Percentiles rank a stretch among this genome's conserved stretches.
Conservation (phyloP, 2,329 filamentous ascomycete species). For the Hymenoscyphus infarciens region DNA sequence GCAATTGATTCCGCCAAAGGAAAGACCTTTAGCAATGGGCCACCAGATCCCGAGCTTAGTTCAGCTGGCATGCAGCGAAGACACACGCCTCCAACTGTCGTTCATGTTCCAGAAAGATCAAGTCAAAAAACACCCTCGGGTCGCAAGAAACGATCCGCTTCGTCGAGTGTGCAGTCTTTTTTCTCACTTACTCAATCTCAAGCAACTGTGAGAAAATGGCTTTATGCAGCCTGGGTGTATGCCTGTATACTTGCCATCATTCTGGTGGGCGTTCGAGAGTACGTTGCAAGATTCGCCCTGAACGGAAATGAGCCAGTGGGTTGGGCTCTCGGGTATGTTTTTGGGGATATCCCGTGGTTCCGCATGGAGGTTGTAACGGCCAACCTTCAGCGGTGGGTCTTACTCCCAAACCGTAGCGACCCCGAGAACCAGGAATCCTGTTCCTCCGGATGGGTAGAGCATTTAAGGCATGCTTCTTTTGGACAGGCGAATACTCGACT, state of each 20-base stretch:
- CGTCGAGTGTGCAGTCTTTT: conserved; percentile 66
- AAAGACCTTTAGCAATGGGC: conserved; percentile 15
- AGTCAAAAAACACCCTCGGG: conserved; percentile 54
- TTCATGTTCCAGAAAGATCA: conserved; percentile 34
- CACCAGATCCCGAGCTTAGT: conserved; percentile 29
- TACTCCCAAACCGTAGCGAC: conserved; percentile 53
- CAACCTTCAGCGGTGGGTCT: conserved; percentile 72
- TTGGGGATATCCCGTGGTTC: conserved; percentile 73
- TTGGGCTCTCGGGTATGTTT: conserved; percentile 86
- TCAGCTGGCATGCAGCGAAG: conserved; percentile 38
- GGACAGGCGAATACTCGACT: conserved; percentile 82
- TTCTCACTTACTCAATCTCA: conserved; percentile 77
- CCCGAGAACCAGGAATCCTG: conserved; percentile 40
- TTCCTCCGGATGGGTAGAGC: conserved; percentile 57
- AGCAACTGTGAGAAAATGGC: conserved; percentile 73
- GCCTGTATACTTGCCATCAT: conserved; percentile 61
- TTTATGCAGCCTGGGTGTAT: conserved; percentile 81
- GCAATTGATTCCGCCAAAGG: conserved; percentile 22
- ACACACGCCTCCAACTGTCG: conserved; percentile 51
- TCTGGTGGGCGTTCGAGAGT: conserved; percentile 65
- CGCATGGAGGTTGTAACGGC: conserved; percentile 66
- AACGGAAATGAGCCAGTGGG: conserved; percentile 76
- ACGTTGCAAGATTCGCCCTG: conserved; percentile 66
- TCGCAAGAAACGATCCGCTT: conserved; percentile 61
- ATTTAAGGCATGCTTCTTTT: conserved; percentile 59